Conservation (phyloP, 441 rosid genomes). For the Bruguiera hainesii region DNA sequence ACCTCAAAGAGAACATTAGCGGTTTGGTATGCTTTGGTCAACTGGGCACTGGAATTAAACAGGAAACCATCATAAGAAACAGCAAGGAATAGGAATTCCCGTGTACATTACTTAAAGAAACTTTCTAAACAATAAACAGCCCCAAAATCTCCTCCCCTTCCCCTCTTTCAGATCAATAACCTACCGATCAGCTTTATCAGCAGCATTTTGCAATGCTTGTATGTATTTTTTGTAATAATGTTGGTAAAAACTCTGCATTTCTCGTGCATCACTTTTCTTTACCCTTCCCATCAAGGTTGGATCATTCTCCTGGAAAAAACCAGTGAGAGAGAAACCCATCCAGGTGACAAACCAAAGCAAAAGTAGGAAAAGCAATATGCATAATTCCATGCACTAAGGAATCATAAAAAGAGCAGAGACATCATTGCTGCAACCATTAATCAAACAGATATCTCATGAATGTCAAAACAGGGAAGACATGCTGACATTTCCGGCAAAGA, state of each 20-base stretch:
- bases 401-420: too few relatives aligned
- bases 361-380: too few relatives aligned
- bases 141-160: neutral
- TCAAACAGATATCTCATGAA: too few relatives aligned
- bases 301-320: slow-evolving; percentile 67
- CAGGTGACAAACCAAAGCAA: too few relatives aligned
- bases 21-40: slow-evolving; percentile 98
- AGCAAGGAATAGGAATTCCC: slow-evolving; percentile 5
- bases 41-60: slow-evolving; percentile 70
- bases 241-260: slow-evolving; percentile 96
- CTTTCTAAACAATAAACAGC: neutral
- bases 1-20: slow-evolving; percentile 99
- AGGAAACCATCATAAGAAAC: slow-evolving; percentile 12
- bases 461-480: too few relatives aligned
- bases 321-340: too few relatives aligned
- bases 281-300: slow-evolving; percentile 86
- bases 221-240: slow-evolving; percentile 92
- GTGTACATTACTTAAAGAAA: neutral
- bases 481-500: too few relatives aligned
- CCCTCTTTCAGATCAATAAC: slow-evolving; percentile 20
- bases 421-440: too few relatives aligned
- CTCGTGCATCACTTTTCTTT: slow-evolving; percentile 93
- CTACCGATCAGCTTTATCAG: slow-evolving; percentile 98
- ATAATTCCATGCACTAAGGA: too few relatives aligned
- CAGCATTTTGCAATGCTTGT: slow-evolving; percentile 92